Evolutionary conservation across 371 early-diverging fungal genomes (phyloP).

Genomic region (Haplosporangium sp.): DNA sequence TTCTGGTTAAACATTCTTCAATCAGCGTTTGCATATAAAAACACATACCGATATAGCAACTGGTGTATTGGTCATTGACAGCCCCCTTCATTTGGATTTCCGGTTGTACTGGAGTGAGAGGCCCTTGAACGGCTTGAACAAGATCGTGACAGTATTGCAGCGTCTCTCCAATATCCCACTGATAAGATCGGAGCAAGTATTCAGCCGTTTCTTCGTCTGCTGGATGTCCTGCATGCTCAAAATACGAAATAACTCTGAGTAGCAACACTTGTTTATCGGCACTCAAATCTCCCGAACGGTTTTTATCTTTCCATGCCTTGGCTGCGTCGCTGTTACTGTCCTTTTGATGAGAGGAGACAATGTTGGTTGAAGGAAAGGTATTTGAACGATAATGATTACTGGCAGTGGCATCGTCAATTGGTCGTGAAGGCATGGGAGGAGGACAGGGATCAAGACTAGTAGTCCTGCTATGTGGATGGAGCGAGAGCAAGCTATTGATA

Average conservation of each 20-base stretch:
- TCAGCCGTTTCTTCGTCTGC: slow-evolving; percentile 55
- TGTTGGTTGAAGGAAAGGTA: background rate
- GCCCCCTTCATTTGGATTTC: slow-evolving; percentile 57
- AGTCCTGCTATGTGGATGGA: background rate
- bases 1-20: slow-evolving; percentile 18
- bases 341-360: slow-evolving; percentile 7
- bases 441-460: background rate
- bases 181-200: slow-evolving; percentile 44
- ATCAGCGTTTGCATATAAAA: background rate
- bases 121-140: slow-evolving; percentile 59
- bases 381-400: background rate
- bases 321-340: slow-evolving; percentile 1
- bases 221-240: slow-evolving; percentile 52
- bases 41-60: slow-evolving; percentile 68
- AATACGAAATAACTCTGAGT: slow-evolving; percentile 50
- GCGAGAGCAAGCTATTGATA: background rate
- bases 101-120: slow-evolving; percentile 50
- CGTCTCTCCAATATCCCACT: slow-evolving; percentile 55
- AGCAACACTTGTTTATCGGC: slow-evolving; percentile 50
- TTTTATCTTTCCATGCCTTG: too few relatives aligned
- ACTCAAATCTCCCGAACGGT: slow-evolving; percentile 22
- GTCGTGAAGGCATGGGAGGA: background rate
- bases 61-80: slow-evolving; percentile 67
- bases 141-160: slow-evolving; percentile 55
- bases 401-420: background rate